Conservation (phyloP, 306 rosid species). For the Myrica gale region DNA sequence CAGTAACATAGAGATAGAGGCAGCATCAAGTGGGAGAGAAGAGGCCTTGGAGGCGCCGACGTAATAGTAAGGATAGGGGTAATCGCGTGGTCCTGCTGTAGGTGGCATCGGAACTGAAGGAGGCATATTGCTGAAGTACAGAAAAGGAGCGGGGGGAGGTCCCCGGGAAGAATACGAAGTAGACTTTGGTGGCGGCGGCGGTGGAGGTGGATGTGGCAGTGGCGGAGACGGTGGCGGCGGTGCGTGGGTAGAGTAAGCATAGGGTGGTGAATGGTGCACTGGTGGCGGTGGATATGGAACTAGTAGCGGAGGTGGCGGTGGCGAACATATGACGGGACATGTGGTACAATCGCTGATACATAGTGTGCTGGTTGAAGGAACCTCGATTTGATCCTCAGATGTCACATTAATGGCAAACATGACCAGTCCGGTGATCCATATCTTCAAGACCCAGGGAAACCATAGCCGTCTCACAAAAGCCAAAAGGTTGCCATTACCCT, state of each 20-base stretch:
- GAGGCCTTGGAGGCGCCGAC: slow-evolving; percentile 50
- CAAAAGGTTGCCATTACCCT: slow-evolving; percentile 1
- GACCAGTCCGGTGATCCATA: slow-evolving; percentile 36
- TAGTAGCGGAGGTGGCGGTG: slow-evolving; percentile 54
- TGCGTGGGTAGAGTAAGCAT: slow-evolving; percentile 17
- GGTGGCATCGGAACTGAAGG: slow-evolving; percentile 46
- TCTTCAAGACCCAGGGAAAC: slow-evolving; percentile 32
- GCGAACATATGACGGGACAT: slow-evolving; percentile 73
- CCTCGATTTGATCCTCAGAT: slow-evolving; percentile 34
- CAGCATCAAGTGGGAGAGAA: slow-evolving; percentile 30
- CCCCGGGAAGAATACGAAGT: slow-evolving; percentile 28
- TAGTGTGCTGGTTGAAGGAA: slow-evolving; percentile 33
- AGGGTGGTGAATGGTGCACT: slow-evolving; percentile 25
- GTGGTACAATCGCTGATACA: slow-evolving; percentile 76
- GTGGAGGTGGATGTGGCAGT: slow-evolving; percentile 21
- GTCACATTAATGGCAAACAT: slow-evolving; percentile 27
- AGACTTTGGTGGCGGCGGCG: slow-evolving; percentile 36
- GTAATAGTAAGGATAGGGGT: slow-evolving; percentile 60
- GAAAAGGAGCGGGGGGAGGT: slow-evolving; percentile 52
- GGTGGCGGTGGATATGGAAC: slow-evolving; percentile 36
- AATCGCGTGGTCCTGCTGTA: slow-evolving; percentile 41
- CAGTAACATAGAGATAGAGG: slow-evolving; percentile 7
- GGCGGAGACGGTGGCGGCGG: slow-evolving; percentile 25
- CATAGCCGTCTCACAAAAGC: slow-evolving; percentile 17
- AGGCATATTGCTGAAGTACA: slow-evolving; percentile 32